Percentiles rank a stretch among this genome's conserved stretches.
Evolutionary conservation across 176 grass and related monocot genomes (phyloP).

Genomic region (Otatea glauca): DNA sequence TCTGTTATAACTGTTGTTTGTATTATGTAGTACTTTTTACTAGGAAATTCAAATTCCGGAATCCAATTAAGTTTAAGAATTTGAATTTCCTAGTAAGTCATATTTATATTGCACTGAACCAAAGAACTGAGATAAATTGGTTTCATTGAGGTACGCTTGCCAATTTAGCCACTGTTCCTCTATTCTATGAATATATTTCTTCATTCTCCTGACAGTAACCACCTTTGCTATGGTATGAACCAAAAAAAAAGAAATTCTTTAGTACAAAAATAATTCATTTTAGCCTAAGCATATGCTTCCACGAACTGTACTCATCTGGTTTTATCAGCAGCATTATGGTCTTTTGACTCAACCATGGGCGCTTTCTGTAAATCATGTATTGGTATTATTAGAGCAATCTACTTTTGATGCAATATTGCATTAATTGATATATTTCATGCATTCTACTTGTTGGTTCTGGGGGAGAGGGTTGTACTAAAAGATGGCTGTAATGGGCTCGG

Average conservation of each 20-base stretch:
- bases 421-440: slow-evolving; percentile 3
- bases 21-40: neutral
- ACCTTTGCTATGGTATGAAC: neutral
- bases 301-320: slow-evolving; percentile 12
- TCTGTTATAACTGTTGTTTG: neutral
- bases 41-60: neutral
- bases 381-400: slow-evolving; percentile 24
- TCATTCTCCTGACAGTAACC: neutral
- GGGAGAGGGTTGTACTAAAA: neutral
- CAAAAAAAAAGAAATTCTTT: neutral
- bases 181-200: neutral
- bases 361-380: neutral
- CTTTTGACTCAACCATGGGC: neutral
- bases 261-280: neutral
- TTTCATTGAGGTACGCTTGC: neutral
- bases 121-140: neutral
- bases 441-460: neutral
- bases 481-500: neutral
- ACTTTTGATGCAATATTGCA: neutral
- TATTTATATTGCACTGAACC: neutral
- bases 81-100: neutral
- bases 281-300: neutral
- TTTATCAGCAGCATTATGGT: slow-evolving; percentile 10
- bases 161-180: neutral
- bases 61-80: neutral